phyloP scores from a whole-genome alignment of 495 filamentous ascomycete species.

The Choiromyces venosus region DNA sequence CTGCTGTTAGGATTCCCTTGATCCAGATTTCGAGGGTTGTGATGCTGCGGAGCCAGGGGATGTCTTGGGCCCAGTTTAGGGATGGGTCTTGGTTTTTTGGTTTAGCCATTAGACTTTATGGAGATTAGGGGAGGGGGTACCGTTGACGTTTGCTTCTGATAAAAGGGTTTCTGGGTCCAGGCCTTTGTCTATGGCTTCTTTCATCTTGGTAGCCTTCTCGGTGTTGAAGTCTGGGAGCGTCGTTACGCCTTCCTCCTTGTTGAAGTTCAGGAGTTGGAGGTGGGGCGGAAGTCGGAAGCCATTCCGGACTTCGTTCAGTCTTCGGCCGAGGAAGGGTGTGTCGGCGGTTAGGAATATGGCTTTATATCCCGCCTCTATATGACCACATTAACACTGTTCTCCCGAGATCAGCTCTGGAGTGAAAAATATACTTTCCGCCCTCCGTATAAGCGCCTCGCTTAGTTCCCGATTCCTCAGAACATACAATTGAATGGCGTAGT shows the following conservation, averaged over 20 bases:
- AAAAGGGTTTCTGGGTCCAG: not conserved
- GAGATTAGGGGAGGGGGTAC: too few relatives aligned
- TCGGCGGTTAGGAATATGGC: slow-evolving; percentile 46
- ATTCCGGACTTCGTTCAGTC: slow-evolving; percentile 47
- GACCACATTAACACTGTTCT: slow-evolving; percentile 27
- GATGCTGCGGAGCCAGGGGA: slow-evolving; percentile 67
- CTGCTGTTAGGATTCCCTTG: slow-evolving; percentile 88
- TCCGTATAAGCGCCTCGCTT: slow-evolving; percentile 40
- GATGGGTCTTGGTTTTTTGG: slow-evolving; percentile 13
- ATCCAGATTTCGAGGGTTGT: slow-evolving; percentile 76
- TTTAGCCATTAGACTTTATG: not conserved
- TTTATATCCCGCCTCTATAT: slow-evolving; percentile 42
- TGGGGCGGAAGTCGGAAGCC: slow-evolving; percentile 44
- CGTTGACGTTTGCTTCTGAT: slow-evolving; percentile 7
- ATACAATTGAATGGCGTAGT: slow-evolving; percentile 50
- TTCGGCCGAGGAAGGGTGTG: slow-evolving; percentile 41
- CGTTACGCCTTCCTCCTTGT: not conserved
- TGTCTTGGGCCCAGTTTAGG: slow-evolving; percentile 63
- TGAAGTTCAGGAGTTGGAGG: slow-evolving; percentile 43
- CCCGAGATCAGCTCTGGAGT: not conserved
- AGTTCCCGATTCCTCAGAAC: slow-evolving; percentile 45
- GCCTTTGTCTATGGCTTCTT: not conserved
- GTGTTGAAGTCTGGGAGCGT: slow-evolving; percentile 3
- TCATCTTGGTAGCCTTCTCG: not conserved
- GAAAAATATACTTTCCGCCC: slow-evolving; percentile 43